These are phyloP conservation scores for Saraca asoca DNA, from an alignment of 331 rosid genomes.

Conservation along the genomic window DNA sequence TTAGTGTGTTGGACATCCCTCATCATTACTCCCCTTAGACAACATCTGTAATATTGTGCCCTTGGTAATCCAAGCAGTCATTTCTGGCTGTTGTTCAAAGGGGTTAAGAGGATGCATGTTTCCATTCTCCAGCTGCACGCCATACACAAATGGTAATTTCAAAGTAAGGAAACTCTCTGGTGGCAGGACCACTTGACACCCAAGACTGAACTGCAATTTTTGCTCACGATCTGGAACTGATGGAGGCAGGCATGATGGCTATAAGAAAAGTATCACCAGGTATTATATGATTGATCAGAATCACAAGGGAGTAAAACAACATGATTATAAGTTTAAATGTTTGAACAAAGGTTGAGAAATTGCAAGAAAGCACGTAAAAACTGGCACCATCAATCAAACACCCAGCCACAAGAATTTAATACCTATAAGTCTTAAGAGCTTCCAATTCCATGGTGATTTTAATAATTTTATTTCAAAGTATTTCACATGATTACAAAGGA, in stretches of 20 bases:
- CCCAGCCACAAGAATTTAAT: constrained; percentile 13
- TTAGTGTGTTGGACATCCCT: constrained; percentile 52
- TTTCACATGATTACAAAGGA: constrained; percentile 17
- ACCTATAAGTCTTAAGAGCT: constrained; percentile 7
- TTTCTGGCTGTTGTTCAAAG: constrained; percentile 79
- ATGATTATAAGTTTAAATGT: constrained; percentile 2
- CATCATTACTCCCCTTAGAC: constrained; percentile 61
- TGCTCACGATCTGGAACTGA: constrained; percentile 63
- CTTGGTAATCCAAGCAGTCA: constrained; percentile 83
- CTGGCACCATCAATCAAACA: constrained; percentile 22
- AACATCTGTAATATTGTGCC: constrained; percentile 71
- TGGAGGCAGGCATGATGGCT: constrained; percentile 77
- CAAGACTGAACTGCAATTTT: constrained; percentile 75
- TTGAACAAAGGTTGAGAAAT: constrained; percentile 20
- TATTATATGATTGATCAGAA: constrained; percentile 19
- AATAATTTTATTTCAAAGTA: constrained; percentile 7
- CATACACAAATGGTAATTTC: constrained; percentile 82
- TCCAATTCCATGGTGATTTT: background rate
- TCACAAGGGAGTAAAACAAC: constrained; percentile 9
- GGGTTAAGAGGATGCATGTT: constrained; percentile 63
- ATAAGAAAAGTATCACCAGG: constrained; percentile 37
- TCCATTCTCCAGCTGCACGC: constrained; percentile 76
- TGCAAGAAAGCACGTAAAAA: constrained; percentile 15
- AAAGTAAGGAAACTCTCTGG: constrained; percentile 89
- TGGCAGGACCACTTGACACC: constrained; percentile 76